These are phyloP conservation scores for Mycena filopes DNA, from an alignment of 768 basidiomycete species.

Conservation along the genomic window DNA sequence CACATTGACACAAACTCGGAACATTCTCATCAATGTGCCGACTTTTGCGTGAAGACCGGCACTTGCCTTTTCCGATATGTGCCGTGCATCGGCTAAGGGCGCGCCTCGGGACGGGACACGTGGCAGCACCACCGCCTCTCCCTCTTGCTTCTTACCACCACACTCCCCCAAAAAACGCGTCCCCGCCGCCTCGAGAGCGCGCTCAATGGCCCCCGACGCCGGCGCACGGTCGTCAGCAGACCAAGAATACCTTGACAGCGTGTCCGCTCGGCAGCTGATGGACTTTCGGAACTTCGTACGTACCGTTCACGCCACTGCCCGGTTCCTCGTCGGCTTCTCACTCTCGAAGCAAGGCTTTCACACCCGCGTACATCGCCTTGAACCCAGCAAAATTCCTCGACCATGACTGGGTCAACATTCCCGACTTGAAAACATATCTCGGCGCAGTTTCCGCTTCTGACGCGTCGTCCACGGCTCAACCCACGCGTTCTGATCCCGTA, in stretches of 20 bases:
- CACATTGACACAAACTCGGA: too few species aligned
- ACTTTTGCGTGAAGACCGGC: too few species aligned
- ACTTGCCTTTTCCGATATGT: too few species aligned
- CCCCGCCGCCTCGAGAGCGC: neutral
- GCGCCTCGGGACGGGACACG: too few species aligned
- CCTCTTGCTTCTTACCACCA: constrained; percentile 7
- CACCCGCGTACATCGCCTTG: neutral
- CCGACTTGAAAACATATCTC: neutral
- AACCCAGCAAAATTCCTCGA: neutral
- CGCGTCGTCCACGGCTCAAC: too few species aligned
- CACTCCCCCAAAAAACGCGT: neutral
- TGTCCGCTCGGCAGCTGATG: neutral
- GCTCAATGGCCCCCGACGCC: neutral
- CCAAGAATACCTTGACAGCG: neutral
- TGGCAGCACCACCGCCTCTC: neutral
- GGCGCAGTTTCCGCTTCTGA: neutral
- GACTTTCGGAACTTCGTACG: constrained; percentile 12
- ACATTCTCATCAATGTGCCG: too few species aligned
- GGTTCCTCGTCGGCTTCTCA: neutral
- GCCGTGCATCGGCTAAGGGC: too few species aligned
- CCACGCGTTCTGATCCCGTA: neutral
- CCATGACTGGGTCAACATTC: neutral
- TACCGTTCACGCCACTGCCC: neutral
- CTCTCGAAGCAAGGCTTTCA: neutral
- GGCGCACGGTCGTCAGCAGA: neutral